Conservation (phyloP, 208 protist genomes). For the Naegleria gruberi region DNA sequence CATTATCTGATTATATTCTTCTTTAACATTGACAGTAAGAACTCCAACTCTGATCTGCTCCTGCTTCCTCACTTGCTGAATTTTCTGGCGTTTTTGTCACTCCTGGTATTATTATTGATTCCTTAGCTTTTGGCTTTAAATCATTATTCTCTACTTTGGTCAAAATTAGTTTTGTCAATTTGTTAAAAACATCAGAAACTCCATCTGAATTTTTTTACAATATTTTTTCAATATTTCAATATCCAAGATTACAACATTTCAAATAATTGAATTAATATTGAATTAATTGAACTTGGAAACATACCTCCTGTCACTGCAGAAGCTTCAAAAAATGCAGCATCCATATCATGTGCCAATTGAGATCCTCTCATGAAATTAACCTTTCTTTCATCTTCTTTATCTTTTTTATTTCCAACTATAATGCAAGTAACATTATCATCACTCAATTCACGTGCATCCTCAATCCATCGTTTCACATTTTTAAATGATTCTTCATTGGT, state of each 20-base stretch:
- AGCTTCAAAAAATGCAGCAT: constrained; percentile 1
- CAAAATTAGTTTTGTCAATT: neutral
- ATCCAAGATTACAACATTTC: no score
- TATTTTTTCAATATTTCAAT: no score
- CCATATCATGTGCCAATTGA: neutral
- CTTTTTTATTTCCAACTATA: constrained; percentile 19
- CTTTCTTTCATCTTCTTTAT: neutral
- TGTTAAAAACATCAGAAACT: neutral
- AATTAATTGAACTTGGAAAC: neutral
- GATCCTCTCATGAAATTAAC: neutral
- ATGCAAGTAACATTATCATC: neutral
- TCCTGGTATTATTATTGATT: neutral
- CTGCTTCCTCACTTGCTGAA: neutral
- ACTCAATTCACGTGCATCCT: constrained; percentile 27
- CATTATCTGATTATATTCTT: neutral
- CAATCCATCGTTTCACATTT: constrained; percentile 41
- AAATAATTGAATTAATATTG: neutral
- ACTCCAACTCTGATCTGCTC: neutral
- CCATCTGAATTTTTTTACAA: neutral
- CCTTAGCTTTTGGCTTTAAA: neutral
- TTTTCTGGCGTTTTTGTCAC: neutral
- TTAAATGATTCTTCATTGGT: constrained; percentile 37
- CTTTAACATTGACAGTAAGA: neutral
- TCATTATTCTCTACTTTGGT: neutral
- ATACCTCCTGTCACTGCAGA: neutral